Evolutionary conservation across 805 yeast species (phyloP), one percentile per base, ranked within the genome.

Genomic region (Candida odintsovae): DNA sequence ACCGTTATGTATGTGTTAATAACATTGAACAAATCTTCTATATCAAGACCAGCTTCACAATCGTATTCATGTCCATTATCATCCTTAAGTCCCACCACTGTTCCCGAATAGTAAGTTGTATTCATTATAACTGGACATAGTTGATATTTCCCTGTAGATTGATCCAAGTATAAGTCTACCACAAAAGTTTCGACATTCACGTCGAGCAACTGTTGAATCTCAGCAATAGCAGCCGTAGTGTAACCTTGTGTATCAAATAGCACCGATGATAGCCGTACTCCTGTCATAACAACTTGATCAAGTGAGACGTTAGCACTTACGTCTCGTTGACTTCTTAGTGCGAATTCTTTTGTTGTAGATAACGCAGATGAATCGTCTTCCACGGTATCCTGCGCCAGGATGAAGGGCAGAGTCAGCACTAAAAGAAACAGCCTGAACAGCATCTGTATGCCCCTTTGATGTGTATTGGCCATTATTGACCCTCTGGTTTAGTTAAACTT

Each of bases 91-190:
- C 19, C 26, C 4, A 50, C 44, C 4, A 41, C 35, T 10, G 33
- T 33, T 21, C 44, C 41, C 21, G 46, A 41, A 20, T 44, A 43
- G 4, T 43, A 40, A 7, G 22, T 13, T 46, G 71, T 66, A 2
- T 49, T 38, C 20, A 67, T 62, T 2, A 72, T 69, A 1, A 70
- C 70, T 0, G 86, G 83, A 52, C 86, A 81, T 3, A 81, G 59
- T 52, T 80, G 83, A 78, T 85, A 81, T 46, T 63, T 66, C 10
- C 48, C 43, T 3, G 70, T 63, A 38, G 64, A 54, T 42, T 75
- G 77, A 54, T 76, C 77, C 71, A 78, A 76, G 59, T 80, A 82
- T 23, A 82, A 45, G 55, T 84, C 86, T 4, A 82, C 43, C 45
- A 67, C 62, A n/a, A 80, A 58, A 0, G 71, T 61, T 44, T 72